Evolutionary conservation across 2,329 filamentous ascomycete species (phyloP), one percentile per base, ranked within the genome.

Genomic region (Paraphoma chrysanthemicola): DNA sequence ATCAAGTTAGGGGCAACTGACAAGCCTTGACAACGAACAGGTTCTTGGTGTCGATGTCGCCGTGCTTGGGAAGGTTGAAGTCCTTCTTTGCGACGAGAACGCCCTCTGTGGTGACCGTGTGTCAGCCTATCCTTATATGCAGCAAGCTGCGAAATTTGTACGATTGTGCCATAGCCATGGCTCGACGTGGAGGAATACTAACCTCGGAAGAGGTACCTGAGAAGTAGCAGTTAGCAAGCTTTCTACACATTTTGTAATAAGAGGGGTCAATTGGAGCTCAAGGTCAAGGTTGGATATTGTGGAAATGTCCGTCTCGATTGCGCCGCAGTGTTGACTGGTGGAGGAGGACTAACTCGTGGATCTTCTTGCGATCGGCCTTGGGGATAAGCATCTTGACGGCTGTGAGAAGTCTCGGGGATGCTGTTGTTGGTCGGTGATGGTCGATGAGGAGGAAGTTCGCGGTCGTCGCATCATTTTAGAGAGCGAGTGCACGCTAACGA

Each of bases 351-450:
- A 94, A 96, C 90, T 94, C 94, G 89, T 99, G 95, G 86, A 99
- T 98, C 90, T 93, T 92, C 92, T 99, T 99, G 87, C 96, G 93
- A 87, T 99, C 95, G 83, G 92, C 91, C 90, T 98, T 98, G 82
- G 95, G 95, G 83, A 99, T 99, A 87, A 99, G 90, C 95, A 82
- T 82, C 72, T 80, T 81, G 77, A 75, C 78, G 75, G 77, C 67
- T 68, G 63, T 51, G 64, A 64, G 51, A 56, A 62, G 59, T 59
- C 55, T 66, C 58, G 64, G 59, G 54, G 65, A 65, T 71, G 70
- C 58, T 68, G 60, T 45, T 42, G 49, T 45, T 51, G 49, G 57
- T 47, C 56, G 49, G 56, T 57, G 54, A 54, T 56, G 59, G 63
- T 56, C 61, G 63, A 66, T 66, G 55, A 44, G 48, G 51, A 46